phyloP scores from a whole-genome alignment of 495 filamentous ascomycete species.

The Penicillium manginii region DNA sequence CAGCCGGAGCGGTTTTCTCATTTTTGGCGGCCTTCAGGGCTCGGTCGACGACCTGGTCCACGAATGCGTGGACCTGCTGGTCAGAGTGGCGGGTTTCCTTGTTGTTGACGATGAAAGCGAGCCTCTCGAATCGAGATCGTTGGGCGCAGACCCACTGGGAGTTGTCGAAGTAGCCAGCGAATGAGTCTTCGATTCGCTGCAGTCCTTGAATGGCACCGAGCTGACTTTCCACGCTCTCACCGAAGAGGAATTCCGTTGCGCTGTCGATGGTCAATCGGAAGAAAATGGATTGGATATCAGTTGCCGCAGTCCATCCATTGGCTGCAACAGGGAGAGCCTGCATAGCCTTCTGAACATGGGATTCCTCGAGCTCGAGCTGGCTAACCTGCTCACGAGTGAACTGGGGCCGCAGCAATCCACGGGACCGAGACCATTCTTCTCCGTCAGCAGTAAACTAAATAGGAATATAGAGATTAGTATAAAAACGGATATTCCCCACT shows the following conservation, averaged over 20 bases:
- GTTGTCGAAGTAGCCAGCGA: constrained; percentile 47
- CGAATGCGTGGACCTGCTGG: constrained; percentile 52
- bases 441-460: constrained; percentile 53
- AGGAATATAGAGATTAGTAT: background rate
- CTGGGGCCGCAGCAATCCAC: constrained; percentile 58
- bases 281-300: constrained; percentile 64
- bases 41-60: constrained; percentile 49
- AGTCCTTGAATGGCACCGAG: constrained; percentile 32
- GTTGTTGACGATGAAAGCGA: constrained; percentile 55
- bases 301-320: constrained; percentile 47
- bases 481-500: background rate
- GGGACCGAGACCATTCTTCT: constrained; percentile 54
- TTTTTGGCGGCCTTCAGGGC: constrained; percentile 28
- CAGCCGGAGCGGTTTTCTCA: constrained; percentile 22
- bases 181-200: constrained; percentile 33
- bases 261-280: constrained; percentile 69
- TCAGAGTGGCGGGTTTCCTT: constrained; percentile 48
- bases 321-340: constrained; percentile 36
- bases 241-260: constrained; percentile 70
- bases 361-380: constrained; percentile 57
- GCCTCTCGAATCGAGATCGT: constrained; percentile 52
- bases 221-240: constrained; percentile 55
- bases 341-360: constrained; percentile 51
- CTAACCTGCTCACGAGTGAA: constrained; percentile 57
- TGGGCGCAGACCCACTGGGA: constrained; percentile 42